These are phyloP conservation scores for Durusdinium trenchii DNA, from an alignment of 73 alveolate genomes.

Conservation along the genomic window DNA sequence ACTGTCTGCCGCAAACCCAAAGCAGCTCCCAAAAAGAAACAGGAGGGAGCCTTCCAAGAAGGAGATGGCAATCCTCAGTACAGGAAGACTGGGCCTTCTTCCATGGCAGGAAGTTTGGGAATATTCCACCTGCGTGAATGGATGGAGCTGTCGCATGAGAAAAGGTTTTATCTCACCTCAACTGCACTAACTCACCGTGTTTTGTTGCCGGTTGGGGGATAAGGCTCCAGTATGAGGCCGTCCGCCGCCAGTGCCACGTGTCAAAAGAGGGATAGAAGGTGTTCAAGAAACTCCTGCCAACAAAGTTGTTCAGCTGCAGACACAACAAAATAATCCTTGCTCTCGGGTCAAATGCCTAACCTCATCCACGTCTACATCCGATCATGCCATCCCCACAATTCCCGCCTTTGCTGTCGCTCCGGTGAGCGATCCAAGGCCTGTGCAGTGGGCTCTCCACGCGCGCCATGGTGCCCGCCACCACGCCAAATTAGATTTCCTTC, in stretches of 20 bases:
- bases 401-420: slow-evolving; percentile 24
- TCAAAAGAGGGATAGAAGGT: slow-evolving; percentile 73
- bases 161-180: too few species aligned
- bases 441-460: slow-evolving; percentile 87
- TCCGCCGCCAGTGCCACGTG: slow-evolving; percentile 94
- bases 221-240: slow-evolving; percentile 79
- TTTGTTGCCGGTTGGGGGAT: too few species aligned
- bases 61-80: slow-evolving; percentile 78
- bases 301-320: too few species aligned
- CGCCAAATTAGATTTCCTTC: slow-evolving; percentile 71
- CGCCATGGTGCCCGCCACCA: slow-evolving; percentile 51
- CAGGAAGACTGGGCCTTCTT: not conserved
- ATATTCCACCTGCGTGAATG: too few species aligned
- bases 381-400: not conserved
- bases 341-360: not conserved
- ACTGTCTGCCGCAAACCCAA: slow-evolving; percentile 78
- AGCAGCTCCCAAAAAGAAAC: slow-evolving; percentile 58
- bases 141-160: too few species aligned
- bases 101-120: too few species aligned
- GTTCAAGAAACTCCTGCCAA: slow-evolving; percentile 52
- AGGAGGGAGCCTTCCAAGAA: slow-evolving; percentile 81
- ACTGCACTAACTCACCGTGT: too few species aligned
- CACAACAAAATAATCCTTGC: not conserved
- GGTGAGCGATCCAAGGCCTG: slow-evolving; percentile 56
- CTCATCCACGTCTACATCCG: not conserved